phyloP scores from a whole-genome alignment of 2,329 filamentous ascomycete species.

The Myrmaecium sp. region DNA sequence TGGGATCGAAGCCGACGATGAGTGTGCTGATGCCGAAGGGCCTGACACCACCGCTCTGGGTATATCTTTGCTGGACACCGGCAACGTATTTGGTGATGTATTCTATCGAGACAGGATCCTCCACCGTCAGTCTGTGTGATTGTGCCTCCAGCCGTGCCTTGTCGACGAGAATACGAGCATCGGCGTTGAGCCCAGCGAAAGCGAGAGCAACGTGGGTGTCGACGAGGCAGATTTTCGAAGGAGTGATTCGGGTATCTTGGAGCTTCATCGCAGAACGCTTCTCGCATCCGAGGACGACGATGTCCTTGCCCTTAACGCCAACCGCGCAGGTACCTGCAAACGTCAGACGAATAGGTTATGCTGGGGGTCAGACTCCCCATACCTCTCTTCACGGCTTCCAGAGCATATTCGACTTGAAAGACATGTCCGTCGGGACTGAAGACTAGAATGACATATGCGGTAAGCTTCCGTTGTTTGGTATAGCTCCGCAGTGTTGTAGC shows the following conservation, averaged over 20 bases:
- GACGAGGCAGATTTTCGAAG: conserved; percentile 93
- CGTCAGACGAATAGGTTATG: conserved; percentile 1
- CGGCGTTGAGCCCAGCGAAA: conserved; percentile 92
- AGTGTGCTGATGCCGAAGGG: conserved; percentile 98
- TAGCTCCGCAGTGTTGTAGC: conserved; percentile 23
- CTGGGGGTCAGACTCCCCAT: too few species aligned
- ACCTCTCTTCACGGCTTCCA: conserved; percentile 98
- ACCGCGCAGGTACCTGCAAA: conserved; percentile 89
- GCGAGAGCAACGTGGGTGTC: conserved; percentile 94
- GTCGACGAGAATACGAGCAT: conserved; percentile 94
- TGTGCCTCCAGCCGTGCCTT: conserved; percentile 95
- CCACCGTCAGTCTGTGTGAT: conserved; percentile 89
- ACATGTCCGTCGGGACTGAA: conserved; percentile 99
- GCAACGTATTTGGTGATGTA: conserved; percentile 99
- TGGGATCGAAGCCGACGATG: conserved; percentile 95
- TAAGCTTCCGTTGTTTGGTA: conserved; percentile 10
- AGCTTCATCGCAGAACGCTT: conserved; percentile 99
- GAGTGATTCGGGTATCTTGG: conserved; percentile 96
- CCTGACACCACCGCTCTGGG: conserved; percentile 91
- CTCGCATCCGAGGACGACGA: conserved; percentile 94
- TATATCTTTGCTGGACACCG: conserved; percentile 96
- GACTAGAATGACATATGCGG: conserved; percentile 42
- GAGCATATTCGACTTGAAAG: conserved; percentile 98
- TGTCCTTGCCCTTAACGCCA: conserved; percentile 84
- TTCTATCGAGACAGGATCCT: conserved; percentile 94